A percentile compares a stretch with the other conserved stretches of the same genome.
Evolutionary conservation across 371 early-diverging fungal species (phyloP).

Genomic region (Dinochytrium kinnereticum): DNA sequence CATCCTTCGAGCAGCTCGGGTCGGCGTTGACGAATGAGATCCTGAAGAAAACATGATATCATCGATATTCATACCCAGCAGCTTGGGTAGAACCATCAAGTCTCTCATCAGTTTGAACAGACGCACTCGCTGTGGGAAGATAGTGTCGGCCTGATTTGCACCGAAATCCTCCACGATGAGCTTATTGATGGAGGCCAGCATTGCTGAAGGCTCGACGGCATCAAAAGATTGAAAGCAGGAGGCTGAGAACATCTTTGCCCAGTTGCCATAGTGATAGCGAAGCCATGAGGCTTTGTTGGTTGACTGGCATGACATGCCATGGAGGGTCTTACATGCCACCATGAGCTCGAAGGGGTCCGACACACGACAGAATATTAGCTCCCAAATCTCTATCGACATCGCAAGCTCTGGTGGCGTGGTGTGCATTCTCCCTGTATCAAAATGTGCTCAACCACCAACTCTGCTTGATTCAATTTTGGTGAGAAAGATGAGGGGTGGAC

Average conservation of each 20-base stretch:
- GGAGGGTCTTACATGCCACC: not conserved
- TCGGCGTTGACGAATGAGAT: not conserved
- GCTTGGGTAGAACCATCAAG: not conserved
- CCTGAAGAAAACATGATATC: not conserved
- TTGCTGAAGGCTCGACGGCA: too few relatives aligned
- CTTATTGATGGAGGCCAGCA: too few relatives aligned
- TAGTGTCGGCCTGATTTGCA: too few relatives aligned
- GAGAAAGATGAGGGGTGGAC: too few relatives aligned
- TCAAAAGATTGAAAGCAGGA: not conserved
- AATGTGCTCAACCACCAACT: not conserved
- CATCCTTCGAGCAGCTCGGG: not conserved
- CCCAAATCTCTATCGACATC: slow-evolving; percentile 7
- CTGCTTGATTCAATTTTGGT: not conserved
- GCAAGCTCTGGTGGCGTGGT: not conserved
- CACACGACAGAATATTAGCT: not conserved
- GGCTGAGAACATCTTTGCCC: not conserved
- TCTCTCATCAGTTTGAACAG: not conserved
- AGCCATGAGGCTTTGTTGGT: not conserved
- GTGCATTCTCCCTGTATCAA: not conserved
- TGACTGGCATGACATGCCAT: not conserved
- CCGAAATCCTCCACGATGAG: too few relatives aligned
- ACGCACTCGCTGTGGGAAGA: not conserved
- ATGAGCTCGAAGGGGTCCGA: not conserved
- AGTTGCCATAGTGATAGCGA: not conserved
- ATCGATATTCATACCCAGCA: not conserved